A percentile compares a stretch with the other conserved stretches of the same genome.
These are phyloP conservation scores for Fusarium cicatricum DNA, from an alignment of 2,329 filamentous ascomycete genomes.

Conservation along the genomic window DNA sequence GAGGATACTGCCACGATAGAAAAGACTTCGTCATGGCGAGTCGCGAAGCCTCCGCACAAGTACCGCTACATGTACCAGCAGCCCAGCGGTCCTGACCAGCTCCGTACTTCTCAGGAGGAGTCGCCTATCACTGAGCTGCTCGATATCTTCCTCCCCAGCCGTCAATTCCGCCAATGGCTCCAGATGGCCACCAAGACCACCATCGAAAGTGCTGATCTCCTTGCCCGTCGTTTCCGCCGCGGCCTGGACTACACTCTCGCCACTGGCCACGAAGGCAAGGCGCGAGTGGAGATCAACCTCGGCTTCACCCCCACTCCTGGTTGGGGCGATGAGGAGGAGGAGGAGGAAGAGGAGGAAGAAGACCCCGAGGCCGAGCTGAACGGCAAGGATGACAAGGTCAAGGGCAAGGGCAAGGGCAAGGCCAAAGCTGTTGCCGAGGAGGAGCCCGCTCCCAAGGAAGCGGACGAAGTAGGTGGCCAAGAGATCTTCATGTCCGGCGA, in stretches of 20 bases:
- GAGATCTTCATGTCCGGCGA: conserved; percentile 95
- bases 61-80: conserved; percentile 90
- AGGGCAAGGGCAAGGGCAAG: conserved; percentile 42
- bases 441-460: conserved; percentile 46
- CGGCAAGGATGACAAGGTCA: conserved; percentile 42
- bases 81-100: conserved; percentile 51
- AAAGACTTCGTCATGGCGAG: conserved; percentile 69
- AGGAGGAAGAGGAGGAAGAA: conserved; percentile 54
- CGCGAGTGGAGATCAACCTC: conserved; percentile 86
- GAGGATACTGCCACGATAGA: conserved; percentile 64
- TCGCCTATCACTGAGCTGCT: conserved; percentile 79
- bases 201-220: conserved; percentile 76
- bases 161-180: conserved; percentile 90
- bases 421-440: conserved; percentile 32
- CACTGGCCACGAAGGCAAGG: conserved; percentile 79
- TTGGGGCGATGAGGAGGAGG: conserved; percentile 77
- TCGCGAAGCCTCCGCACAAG: conserved; percentile 92
- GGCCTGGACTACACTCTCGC: conserved; percentile 94
- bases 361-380: conserved; percentile 46
- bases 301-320: conserved; percentile 84
- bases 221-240: conserved; percentile 87
- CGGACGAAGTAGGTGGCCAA: conserved; percentile 74
- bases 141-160: conserved; percentile 82
- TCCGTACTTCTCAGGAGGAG: conserved; percentile 50
- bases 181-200: conserved; percentile 79